These are phyloP conservation scores for Neonectria magnoliae DNA, from an alignment of 2,329 filamentous ascomycete species.

Conservation along the genomic window DNA sequence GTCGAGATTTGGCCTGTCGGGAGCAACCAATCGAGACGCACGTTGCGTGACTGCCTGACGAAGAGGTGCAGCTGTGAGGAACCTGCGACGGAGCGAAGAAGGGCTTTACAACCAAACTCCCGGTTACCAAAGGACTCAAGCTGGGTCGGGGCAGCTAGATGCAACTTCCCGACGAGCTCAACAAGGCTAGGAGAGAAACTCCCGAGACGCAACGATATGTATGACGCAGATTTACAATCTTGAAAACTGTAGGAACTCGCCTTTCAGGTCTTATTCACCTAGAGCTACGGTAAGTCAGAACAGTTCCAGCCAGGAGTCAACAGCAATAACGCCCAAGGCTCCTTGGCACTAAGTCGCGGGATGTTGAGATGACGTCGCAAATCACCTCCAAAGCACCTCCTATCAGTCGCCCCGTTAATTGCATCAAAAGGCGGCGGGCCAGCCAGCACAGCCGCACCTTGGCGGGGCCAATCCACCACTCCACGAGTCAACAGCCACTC, in stretches of 20 bases:
- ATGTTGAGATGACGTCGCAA: conserved; percentile 18
- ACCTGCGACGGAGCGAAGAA: background rate
- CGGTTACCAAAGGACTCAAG: background rate
- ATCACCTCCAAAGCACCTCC: background rate
- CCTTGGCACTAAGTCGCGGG: background rate
- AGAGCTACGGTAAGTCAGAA: background rate
- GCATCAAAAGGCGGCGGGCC: conserved; percentile 17
- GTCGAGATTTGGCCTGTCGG: background rate
- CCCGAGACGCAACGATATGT: background rate
- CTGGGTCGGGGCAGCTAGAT: background rate
- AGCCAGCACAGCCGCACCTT: conserved; percentile 23
- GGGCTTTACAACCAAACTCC: background rate
- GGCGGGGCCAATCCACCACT: conserved; percentile 34
- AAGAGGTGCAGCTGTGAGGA: background rate
- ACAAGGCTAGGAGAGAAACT: background rate
- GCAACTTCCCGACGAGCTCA: background rate
- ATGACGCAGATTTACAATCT: background rate
- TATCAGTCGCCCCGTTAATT: conserved; percentile 19
- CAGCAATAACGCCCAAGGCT: background rate
- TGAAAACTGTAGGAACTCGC: background rate
- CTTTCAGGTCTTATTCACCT: background rate
- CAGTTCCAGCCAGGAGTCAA: background rate
- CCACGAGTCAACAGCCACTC: conserved; percentile 38
- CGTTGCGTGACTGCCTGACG: conserved; percentile 6
- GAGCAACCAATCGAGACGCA: conserved; percentile 11